A percentile compares a stretch with the other conserved stretches of the same genome.
Conservation (phyloP, 805 yeast species). For the Tetrapisispora phaffii region DNA sequence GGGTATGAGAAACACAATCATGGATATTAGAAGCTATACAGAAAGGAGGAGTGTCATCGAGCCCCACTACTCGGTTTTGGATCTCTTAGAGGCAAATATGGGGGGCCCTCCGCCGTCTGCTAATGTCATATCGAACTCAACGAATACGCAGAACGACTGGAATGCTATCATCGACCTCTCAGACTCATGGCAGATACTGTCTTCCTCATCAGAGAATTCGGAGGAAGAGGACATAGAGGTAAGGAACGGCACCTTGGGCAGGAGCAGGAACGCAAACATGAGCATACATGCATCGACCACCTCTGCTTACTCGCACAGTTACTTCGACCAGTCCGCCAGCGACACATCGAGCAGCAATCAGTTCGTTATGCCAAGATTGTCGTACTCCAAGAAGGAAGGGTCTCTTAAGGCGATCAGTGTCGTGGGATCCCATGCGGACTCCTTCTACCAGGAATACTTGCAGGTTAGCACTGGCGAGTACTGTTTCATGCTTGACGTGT, state of each 20-base stretch:
- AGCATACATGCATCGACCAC: constrained; percentile 7
- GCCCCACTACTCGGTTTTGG: constrained; percentile 26
- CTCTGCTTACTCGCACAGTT: constrained; percentile 6
- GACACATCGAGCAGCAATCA: constrained; percentile 9
- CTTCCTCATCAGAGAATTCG: constrained; percentile 27
- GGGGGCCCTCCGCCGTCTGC: neutral
- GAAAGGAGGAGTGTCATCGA: constrained; percentile 15
- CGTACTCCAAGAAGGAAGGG: constrained; percentile 3
- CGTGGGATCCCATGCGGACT: neutral
- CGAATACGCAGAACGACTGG: neutral
- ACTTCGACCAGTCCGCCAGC: neutral
- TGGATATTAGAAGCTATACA: neutral
- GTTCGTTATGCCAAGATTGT: constrained; percentile 28
- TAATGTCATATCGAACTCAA: neutral
- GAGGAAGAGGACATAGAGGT: constrained; percentile 18
- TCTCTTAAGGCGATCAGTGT: neutral
- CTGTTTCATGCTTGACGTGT: neutral
- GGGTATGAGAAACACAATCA: neutral
- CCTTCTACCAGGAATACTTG: neutral
- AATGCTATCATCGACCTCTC: constrained; percentile 12
- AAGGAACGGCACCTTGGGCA: neutral
- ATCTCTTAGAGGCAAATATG: constrained; percentile 12
- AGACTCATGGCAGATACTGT: constrained; percentile 26
- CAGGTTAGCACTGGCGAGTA: neutral
- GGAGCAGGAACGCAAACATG: neutral